Conservation (phyloP, 352 stramenopile species). For the Sclerospora graminicola region DNA sequence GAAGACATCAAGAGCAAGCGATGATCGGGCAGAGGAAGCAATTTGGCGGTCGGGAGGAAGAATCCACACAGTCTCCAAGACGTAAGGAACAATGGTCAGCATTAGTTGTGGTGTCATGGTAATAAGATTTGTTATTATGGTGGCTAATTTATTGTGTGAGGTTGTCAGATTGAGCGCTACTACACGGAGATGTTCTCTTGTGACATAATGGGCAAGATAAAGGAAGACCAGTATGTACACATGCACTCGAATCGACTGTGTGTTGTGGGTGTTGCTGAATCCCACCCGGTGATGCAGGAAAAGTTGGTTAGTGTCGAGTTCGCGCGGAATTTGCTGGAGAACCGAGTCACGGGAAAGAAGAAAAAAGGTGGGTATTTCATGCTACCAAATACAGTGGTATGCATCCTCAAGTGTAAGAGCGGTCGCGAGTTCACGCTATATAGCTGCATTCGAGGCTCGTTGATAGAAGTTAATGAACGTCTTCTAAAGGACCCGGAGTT, state of each 20-base stretch:
- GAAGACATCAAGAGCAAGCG: slow-evolving; percentile 70
- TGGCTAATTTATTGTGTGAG: background rate
- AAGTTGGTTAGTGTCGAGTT: slow-evolving; percentile 57
- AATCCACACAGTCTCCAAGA: slow-evolving; percentile 22
- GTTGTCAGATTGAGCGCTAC: slow-evolving; percentile 68
- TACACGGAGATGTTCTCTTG: slow-evolving; percentile 81
- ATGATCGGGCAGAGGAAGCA: slow-evolving; percentile 48
- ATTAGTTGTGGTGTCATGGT: background rate
- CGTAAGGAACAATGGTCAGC: slow-evolving; percentile 62
- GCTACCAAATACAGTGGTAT: slow-evolving; percentile 52
- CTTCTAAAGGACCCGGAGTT: slow-evolving; percentile 44
- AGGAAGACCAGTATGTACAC: slow-evolving; percentile 81
- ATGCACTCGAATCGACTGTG: slow-evolving; percentile 87
- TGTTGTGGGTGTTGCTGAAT: slow-evolving; percentile 59
- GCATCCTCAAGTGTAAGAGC: slow-evolving; percentile 54
- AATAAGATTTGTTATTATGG: no score
- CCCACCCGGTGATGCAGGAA: slow-evolving; percentile 58
- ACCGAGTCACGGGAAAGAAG: slow-evolving; percentile 77
- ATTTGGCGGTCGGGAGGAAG: slow-evolving; percentile 37
- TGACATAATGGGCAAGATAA: slow-evolving; percentile 54
- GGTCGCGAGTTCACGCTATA: slow-evolving; percentile 50
- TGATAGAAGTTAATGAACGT: slow-evolving; percentile 75
- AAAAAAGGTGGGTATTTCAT: slow-evolving; percentile 79
- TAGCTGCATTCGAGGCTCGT: slow-evolving; percentile 69
- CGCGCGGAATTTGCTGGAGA: slow-evolving; percentile 47